Evolutionary conservation across 2,329 filamentous ascomycete species (phyloP).

Genomic region (Pseudogymnoascus sp.): DNA sequence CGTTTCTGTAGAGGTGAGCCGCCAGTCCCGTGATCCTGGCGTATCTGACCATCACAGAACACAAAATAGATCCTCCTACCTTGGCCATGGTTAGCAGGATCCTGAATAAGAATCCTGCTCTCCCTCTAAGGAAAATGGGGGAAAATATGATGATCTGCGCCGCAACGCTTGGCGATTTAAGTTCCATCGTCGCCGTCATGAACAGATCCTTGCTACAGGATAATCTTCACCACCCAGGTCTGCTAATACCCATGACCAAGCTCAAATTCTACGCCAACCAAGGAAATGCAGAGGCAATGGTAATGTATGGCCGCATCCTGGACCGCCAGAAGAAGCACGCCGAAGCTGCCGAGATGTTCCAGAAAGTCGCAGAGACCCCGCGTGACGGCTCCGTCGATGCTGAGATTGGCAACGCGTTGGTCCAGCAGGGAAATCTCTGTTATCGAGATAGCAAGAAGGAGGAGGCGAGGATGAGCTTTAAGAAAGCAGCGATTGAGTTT

Average conservation of each 20-base stretch:
- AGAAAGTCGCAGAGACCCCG: constrained; percentile 19
- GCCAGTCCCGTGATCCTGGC: neutral
- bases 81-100: constrained; percentile 21
- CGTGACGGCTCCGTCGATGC: constrained; percentile 18
- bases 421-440: constrained; percentile 21
- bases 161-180: constrained; percentile 23
- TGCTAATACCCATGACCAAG: constrained; percentile 15
- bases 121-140: constrained; percentile 19
- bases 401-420: constrained; percentile 24
- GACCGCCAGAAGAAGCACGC: constrained; percentile 14
- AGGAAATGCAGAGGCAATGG: constrained; percentile 25
- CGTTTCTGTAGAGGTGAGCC: constrained; percentile 16
- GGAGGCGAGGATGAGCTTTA: constrained; percentile 21
- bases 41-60: constrained; percentile 15
- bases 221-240: constrained; percentile 9
- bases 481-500: constrained; percentile 25
- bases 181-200: constrained; percentile 23
- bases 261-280: constrained; percentile 21
- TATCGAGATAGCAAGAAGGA: constrained; percentile 12
- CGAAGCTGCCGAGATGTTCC: constrained; percentile 23
- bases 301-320: constrained; percentile 24
- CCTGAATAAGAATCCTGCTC: constrained; percentile 17
- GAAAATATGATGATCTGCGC: constrained; percentile 21
- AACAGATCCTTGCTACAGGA: constrained; percentile 13
- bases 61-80: constrained; percentile 19